These are phyloP conservation scores for Psilocybe sp. DNA, from an alignment of 768 basidiomycete genomes.

Conservation along the genomic window DNA sequence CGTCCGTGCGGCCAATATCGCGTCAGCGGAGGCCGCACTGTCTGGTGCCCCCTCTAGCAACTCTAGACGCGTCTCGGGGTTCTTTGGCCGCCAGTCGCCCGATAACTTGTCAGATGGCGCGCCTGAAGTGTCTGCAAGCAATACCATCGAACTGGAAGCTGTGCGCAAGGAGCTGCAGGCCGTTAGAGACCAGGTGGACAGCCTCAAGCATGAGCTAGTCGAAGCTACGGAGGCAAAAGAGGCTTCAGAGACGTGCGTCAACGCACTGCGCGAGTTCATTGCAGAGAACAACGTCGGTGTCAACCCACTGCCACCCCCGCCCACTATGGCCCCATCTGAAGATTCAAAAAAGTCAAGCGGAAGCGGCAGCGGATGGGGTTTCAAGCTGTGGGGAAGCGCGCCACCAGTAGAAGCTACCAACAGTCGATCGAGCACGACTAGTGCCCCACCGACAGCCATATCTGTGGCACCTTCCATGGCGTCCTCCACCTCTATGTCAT, in stretches of 20 bases:
- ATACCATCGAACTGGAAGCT: conserved; percentile 46
- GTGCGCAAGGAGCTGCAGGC: conserved; percentile 58
- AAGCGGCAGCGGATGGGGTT: conserved; percentile 52
- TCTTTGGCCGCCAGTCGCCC: conserved; percentile 51
- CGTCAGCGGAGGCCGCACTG: conserved; percentile 30
- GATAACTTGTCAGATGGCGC: conserved; percentile 25
- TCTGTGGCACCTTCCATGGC: conserved; percentile 4
- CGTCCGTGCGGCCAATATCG: conserved; percentile 25
- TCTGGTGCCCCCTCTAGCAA: conserved; percentile 18
- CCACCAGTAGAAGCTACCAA: conserved; percentile 11
- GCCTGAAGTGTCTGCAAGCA: conserved; percentile 5
- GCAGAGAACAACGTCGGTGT: conserved; percentile 66
- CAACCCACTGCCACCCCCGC: conserved; percentile 33
- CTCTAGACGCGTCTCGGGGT: conserved; percentile 44
- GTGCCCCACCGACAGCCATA: conserved; percentile 10
- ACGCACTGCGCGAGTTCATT: conserved; percentile 80
- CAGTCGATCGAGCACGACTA: conserved; percentile 6
- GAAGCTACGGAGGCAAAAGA: conserved; percentile 84
- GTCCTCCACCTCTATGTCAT: neutral
- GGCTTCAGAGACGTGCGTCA: conserved; percentile 84
- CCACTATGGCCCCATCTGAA: conserved; percentile 35
- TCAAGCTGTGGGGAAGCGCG: conserved; percentile 58
- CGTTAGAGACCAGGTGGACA: conserved; percentile 59
- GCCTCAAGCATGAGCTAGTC: conserved; percentile 60
- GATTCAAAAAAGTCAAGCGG: conserved; percentile 31